These are phyloP conservation scores for Nicotiana knightiana DNA, from an alignment of 257 asterid species.

Conservation along the genomic window DNA sequence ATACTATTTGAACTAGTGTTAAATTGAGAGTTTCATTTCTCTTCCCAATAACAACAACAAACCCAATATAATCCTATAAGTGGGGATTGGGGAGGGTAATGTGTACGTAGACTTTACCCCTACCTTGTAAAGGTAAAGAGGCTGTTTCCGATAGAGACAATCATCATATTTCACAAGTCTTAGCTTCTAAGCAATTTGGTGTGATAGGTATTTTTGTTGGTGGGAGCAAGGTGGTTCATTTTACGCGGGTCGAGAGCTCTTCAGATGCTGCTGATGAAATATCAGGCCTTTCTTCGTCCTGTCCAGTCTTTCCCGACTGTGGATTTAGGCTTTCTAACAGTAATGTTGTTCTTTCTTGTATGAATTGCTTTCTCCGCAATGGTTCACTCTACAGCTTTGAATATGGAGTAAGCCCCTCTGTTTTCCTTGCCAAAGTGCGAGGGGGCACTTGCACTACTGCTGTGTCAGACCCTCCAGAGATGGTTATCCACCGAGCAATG, in stretches of 20 bases:
- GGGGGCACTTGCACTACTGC: slow-evolving; percentile 97
- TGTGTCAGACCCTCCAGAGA: slow-evolving; percentile 48
- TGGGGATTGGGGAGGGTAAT: too few relatives aligned
- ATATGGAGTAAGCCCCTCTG: slow-evolving; percentile 62
- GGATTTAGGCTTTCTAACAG: slow-evolving; percentile 74
- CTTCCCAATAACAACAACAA: background rate
- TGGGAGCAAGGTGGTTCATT: slow-evolving; percentile 87
- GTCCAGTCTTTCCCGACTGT: slow-evolving; percentile 76
- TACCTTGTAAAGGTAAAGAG: too few relatives aligned
- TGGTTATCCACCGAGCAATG: slow-evolving; percentile 83
- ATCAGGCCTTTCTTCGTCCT: slow-evolving; percentile 28
- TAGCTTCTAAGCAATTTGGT: background rate
- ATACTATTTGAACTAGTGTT: background rate
- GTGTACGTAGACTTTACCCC: too few relatives aligned
- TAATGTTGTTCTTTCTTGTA: slow-evolving; percentile 76
- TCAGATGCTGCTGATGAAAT: slow-evolving; percentile 27
- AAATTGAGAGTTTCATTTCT: background rate
- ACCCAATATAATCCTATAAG: too few relatives aligned
- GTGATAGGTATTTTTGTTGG: slow-evolving; percentile 78
- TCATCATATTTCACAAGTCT: background rate
- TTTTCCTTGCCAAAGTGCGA: slow-evolving; percentile 72
- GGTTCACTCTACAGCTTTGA: slow-evolving; percentile 72
- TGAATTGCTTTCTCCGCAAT: slow-evolving; percentile 68
- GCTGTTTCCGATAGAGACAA: background rate
- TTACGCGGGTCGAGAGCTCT: slow-evolving; percentile 49